Conservation (phyloP, 306 rosid species). For the Oemleria cerasiformis region DNA sequence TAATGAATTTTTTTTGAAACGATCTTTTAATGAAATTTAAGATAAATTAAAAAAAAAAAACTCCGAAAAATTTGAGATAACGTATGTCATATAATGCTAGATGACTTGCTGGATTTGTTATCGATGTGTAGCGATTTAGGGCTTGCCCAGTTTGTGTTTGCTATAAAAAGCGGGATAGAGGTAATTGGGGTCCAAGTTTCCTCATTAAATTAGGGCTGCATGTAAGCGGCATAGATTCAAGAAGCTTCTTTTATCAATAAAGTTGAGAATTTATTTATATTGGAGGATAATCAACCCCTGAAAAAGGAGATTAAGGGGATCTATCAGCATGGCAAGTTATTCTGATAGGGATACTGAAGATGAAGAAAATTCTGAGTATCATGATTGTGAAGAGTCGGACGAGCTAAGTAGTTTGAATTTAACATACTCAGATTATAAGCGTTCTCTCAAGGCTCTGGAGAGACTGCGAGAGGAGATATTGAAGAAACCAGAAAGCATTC, state of each 20-base stretch:
- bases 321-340: slow-evolving; percentile 11
- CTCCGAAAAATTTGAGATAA: background rate
- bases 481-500: background rate
- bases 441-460: background rate
- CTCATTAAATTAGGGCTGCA: slow-evolving; percentile 1
- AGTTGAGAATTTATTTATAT: background rate
- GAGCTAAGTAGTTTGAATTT: background rate
- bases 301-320: background rate
- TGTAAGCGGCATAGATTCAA: too few relatives aligned
- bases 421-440: background rate
- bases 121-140: background rate
- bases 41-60: background rate
- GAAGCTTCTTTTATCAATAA: background rate
- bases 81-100: background rate
- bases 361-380: background rate
- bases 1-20: too few relatives aligned
- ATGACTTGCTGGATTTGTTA: background rate
- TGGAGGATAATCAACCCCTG: background rate
- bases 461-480: background rate
- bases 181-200: background rate
- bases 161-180: background rate
- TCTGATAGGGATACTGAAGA: background rate
- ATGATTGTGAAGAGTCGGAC: background rate
- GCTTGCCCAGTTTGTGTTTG: background rate
- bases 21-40: background rate